Percentiles rank a stretch among this genome's conserved stretches.
phyloP scores from a whole-genome alignment of 371 early-diverging fungal genomes.

The Entomophthora muscae region DNA sequence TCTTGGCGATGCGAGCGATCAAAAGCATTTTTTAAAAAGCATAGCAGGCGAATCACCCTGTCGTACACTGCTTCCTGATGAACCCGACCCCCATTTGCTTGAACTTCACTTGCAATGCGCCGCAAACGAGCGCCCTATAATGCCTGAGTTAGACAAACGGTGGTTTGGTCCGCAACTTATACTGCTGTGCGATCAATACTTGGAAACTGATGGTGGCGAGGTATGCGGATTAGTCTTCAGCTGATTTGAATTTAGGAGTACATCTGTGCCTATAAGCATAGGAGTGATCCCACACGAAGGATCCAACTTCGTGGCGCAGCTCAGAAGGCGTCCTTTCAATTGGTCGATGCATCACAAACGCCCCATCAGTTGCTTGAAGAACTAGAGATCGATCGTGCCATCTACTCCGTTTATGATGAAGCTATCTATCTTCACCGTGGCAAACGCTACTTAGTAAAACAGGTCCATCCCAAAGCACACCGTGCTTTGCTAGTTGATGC shows the following conservation, averaged over 20 bases:
- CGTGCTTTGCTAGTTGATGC: background rate
- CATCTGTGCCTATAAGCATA: conserved; percentile 10
- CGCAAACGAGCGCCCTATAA: conserved; percentile 29
- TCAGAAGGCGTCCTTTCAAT: conserved; percentile 22
- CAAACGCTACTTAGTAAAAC: background rate
- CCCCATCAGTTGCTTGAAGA: conserved; percentile 26
- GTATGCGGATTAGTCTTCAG: background rate
- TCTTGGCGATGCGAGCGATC: conserved; percentile 3
- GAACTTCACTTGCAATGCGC: conserved; percentile 46
- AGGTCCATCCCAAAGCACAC: background rate
- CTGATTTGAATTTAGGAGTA: background rate
- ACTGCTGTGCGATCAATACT: conserved; percentile 15
- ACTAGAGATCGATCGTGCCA: conserved; percentile 27
- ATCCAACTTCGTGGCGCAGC: conserved; percentile 4
- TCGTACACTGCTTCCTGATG: conserved; percentile 14
- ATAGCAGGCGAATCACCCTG: background rate
- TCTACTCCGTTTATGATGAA: conserved; percentile 38
- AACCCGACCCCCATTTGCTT: conserved; percentile 20
- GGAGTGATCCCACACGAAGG: background rate
- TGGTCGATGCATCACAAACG: conserved; percentile 28
- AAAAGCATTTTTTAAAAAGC: background rate
- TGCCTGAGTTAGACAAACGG: conserved; percentile 14
- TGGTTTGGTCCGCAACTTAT: conserved; percentile 20
- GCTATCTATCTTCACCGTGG: background rate
- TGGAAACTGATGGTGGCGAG: conserved; percentile 14